Percentiles rank a stretch among this genome's conserved stretches.
Conservation (phyloP, 768 basidiomycete genomes). For the Lactifluus rugatus region DNA sequence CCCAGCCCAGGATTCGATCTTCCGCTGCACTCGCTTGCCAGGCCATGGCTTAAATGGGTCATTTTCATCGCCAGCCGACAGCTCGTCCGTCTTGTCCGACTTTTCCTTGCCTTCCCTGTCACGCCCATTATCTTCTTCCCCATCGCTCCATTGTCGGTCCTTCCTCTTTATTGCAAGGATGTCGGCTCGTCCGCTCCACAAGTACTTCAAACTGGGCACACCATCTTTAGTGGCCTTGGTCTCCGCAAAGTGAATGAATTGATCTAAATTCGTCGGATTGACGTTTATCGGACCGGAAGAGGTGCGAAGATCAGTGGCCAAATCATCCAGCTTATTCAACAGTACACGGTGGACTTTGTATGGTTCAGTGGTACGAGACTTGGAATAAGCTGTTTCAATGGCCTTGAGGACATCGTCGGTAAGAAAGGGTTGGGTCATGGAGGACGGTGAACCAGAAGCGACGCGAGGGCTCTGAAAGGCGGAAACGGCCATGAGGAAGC, state of each 20-base stretch:
- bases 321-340: slow-evolving; percentile 49
- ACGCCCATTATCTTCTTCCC: slow-evolving; percentile 30
- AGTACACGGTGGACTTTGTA: slow-evolving; percentile 56
- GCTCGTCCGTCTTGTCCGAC: slow-evolving; percentile 24
- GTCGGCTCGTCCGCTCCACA: slow-evolving; percentile 30
- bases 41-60: slow-evolving; percentile 25
- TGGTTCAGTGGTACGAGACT: slow-evolving; percentile 37
- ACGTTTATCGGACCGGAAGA: slow-evolving; percentile 18
- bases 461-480: slow-evolving; percentile 23
- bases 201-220: slow-evolving; percentile 25
- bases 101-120: slow-evolving; percentile 27
- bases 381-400: slow-evolving; percentile 42
- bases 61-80: slow-evolving; percentile 23
- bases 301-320: slow-evolving; percentile 32
- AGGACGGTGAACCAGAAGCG: not conserved
- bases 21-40: slow-evolving; percentile 34
- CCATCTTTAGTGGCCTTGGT: slow-evolving; percentile 27
- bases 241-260: slow-evolving; percentile 39
- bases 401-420: slow-evolving; percentile 37
- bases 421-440: slow-evolving; percentile 26
- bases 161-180: slow-evolving; percentile 28
- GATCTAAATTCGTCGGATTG: slow-evolving; percentile 38
- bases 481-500: slow-evolving; percentile 43
- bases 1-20: slow-evolving; percentile 42
- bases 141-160: slow-evolving; percentile 29